Evolutionary conservation across 495 filamentous ascomycete genomes (phyloP).

Genomic region (Penicillium chermesinum): DNA sequence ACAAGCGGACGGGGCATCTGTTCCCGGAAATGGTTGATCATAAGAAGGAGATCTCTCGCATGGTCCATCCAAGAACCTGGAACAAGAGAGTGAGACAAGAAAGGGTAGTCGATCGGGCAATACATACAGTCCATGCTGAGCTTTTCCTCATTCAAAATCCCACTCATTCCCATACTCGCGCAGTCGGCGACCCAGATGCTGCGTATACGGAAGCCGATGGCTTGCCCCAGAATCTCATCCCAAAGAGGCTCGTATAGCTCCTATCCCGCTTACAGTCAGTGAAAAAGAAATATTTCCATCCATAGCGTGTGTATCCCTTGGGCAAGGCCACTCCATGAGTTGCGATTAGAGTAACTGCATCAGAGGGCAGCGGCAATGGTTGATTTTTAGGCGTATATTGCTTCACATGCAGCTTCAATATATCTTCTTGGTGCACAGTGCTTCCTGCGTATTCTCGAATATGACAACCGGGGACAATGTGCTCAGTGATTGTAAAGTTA

Average conservation of each 20-base stretch:
- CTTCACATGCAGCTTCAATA: neutral
- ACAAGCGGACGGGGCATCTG: neutral
- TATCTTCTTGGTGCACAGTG: neutral
- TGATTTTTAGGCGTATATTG: neutral
- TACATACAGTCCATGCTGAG: neutral
- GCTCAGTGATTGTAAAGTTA: neutral
- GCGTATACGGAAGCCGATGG: neutral
- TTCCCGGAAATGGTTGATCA: constrained; percentile 3
- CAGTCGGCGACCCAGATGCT: neutral
- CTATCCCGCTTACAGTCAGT: neutral
- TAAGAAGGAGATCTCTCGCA: neutral
- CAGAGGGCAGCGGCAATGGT: neutral
- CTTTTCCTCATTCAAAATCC: neutral
- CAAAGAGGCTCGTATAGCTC: constrained; percentile 1
- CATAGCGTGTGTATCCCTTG: neutral
- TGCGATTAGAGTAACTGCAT: neutral
- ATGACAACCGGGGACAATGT: neutral
- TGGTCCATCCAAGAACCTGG: constrained; percentile 2
- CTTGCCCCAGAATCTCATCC: neutral
- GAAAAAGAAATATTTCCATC: neutral
- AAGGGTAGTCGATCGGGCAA: neutral
- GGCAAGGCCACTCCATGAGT: neutral
- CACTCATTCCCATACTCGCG: neutral
- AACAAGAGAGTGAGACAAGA: neutral
- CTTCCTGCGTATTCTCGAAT: constrained; percentile 1